Evolutionary conservation across 1,284 basidiomycete genomes (phyloP), one percentile per base, ranked within the genome.

Genomic region (Serendipita sp.): DNA sequence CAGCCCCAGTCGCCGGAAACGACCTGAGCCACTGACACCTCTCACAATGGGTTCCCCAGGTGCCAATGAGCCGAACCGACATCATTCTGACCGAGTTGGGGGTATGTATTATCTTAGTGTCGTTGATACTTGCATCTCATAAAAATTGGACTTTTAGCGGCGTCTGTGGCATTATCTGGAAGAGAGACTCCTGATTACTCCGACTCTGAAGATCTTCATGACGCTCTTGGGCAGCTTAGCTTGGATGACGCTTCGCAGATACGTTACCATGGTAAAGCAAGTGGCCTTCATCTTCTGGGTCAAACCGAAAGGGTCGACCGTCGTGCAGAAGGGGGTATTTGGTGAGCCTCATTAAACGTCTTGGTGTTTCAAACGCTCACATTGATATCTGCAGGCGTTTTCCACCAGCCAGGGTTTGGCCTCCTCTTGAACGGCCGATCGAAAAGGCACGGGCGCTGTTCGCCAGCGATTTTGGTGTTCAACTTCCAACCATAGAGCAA

Each of bases 401-500:
- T 72, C 90, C 89, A 0, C 84, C 82, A 68, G 85, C 87, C 2
- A 78, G 90, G 13, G 84, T 91, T 22, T 92, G 90, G 91, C 91
- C 89, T 0, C 83, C 82, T 2, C 73, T 85, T 35, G 74, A 75
- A 26, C 71, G 66, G 41, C 70, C 68, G 60, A 70, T 69, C 6
- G 71, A 72, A 55, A 65, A 65, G 44, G 70, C 70, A 63, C 64
- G 71, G 43, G 66, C 71, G 10, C 60, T 53, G 0, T 55, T 67
- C 41, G 63, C 67, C 68, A 63, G 70, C 67, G 61, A 70, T 72
- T 58, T 71, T 69, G 17, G 74, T 77, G 10, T 76, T 76, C 70
- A 73, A 41, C 71, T 89, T n/a, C 88, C 87, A 17, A 73, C 80
- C 53, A 67, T 71, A 41, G 71, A 76, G 38, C 74, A 77, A 53